phyloP scores from a whole-genome alignment of 2,329 filamentous ascomycete species.

The Fusarium paranaense region DNA sequence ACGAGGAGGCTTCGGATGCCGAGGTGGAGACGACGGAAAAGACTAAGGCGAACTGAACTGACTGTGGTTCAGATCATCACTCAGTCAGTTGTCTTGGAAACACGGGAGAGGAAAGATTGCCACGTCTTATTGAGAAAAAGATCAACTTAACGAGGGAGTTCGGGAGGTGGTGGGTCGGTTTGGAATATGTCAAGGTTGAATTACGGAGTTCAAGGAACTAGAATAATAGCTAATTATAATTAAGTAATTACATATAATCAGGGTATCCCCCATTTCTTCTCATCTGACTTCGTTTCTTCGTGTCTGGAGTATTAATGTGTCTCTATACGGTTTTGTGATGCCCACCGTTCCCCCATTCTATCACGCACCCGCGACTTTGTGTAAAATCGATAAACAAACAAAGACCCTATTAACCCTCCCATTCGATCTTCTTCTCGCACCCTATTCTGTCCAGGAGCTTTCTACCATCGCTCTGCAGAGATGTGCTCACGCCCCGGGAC shows the following conservation, averaged over 20 bases:
- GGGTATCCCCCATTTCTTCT: background rate
- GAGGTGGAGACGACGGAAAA: background rate
- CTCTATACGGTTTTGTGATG: background rate
- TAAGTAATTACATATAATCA: background rate
- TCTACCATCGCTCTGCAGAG: slow-evolving; percentile 78
- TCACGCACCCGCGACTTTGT: background rate
- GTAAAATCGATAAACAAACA: background rate
- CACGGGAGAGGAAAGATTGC: too few species aligned
- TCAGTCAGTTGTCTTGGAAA: too few species aligned
- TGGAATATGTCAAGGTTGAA: background rate
- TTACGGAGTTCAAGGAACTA: background rate
- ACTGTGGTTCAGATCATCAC: too few species aligned
- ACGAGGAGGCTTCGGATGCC: slow-evolving; percentile 62
- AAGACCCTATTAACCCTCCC: slow-evolving; percentile 3
- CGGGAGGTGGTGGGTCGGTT: background rate
- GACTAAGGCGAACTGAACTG: background rate
- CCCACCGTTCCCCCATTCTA: background rate
- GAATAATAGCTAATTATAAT: background rate
- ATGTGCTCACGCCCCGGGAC: slow-evolving; percentile 70
- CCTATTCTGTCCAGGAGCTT: slow-evolving; percentile 84
- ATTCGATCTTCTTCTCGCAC: slow-evolving; percentile 78
- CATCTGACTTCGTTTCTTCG: background rate
- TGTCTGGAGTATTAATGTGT: background rate
- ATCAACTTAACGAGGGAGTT: background rate
- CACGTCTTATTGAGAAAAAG: background rate